phyloP scores from a whole-genome alignment of 768 basidiomycete genomes.

The Macrocybe gigantea region DNA sequence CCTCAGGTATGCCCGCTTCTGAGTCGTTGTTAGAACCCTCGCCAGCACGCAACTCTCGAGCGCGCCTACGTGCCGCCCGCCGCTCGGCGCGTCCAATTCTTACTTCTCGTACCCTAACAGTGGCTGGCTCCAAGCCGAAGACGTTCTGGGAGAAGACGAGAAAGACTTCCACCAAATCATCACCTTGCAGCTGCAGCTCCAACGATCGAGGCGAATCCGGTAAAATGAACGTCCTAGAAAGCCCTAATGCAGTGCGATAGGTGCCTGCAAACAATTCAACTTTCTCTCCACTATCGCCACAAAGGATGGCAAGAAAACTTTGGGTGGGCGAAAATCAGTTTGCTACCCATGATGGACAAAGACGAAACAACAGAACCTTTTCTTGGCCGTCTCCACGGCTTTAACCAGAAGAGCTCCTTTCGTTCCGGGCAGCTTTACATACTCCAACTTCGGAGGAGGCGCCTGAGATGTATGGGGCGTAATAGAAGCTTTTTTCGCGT shows the following conservation, averaged over 20 bases:
- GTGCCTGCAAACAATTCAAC: conserved; percentile 93
- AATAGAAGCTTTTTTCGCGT: conserved; percentile 23
- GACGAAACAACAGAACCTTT: conserved; percentile 48
- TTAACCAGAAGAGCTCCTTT: conserved; percentile 81
- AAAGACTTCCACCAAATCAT: conserved; percentile 89
- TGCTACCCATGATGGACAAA: conserved; percentile 2
- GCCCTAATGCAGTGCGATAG: conserved; percentile 79
- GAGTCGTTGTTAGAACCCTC: conserved; percentile 40
- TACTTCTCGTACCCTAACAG: conserved; percentile 91
- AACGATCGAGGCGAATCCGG: conserved; percentile 86
- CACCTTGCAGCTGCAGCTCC: conserved; percentile 85
- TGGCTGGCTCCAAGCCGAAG: conserved; percentile 88
- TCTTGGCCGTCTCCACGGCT: conserved; percentile 84
- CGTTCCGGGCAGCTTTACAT: conserved; percentile 88
- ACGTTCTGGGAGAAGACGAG: conserved; percentile 89
- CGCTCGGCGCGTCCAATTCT: conserved; percentile 86
- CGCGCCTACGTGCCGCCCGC: conserved; percentile 74
- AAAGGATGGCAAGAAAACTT: conserved; percentile 89
- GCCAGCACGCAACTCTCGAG: conserved; percentile 59
- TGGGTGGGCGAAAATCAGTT: neutral
- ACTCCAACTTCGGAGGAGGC: conserved; percentile 82
- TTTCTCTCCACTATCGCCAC: conserved; percentile 89
- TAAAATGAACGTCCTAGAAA: conserved; percentile 90
- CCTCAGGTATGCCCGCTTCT: conserved; percentile 38
- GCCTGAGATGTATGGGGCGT: conserved; percentile 37